Base-by-base conservation (phyloP, 202 grass and related monocot species). In the Zizania palustris region DNA sequence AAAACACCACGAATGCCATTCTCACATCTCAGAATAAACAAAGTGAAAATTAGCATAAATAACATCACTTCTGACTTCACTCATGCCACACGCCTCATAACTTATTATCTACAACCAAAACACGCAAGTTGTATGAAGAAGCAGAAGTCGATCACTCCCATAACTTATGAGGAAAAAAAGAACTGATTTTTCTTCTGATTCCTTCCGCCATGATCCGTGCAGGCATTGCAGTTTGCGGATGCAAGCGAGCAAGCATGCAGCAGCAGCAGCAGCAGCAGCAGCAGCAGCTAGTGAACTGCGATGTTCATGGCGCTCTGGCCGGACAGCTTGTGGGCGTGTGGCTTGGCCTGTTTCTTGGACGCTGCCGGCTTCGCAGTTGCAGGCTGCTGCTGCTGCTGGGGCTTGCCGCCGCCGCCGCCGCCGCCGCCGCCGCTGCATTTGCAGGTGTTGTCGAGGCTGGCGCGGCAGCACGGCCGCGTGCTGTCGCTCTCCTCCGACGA, bases 401-500 rank as follows among this genome's bases (percentile, higher is more conserved):
- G 39, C 60, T n/a, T 76, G n/a, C n/a, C n/a, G n/a, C n/a, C n/a
- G n/a, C n/a, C n/a, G n/a, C n/a, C n/a, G n/a, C n/a, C n/a, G n/a
- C n/a, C 73, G 63, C 20, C n/a, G n/a, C 51, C 45, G 53, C 74
- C 63, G 36, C 65, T 72, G 70, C 70, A 87, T 28, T 81, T 76
- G 76, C 82, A 90, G 68, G 1, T 46, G 60, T 75, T 62, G 46
- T 80, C 77, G 60, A 85, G 82, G 79, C 45, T 88, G 3, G 73
- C 77, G 21, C 85, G 87, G 63, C 78, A 88, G 80, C 85, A 84
- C 16, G 74, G 81, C 80, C 78, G 68, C 3, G 19, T 59, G 73
- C 85, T 76, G 71, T 87, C 83, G 63, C 74, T 82, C 86, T 85
- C 89, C 48, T 87, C 81, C n/a, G 93, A 92, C 8, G 80, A 85